Base-by-base conservation (phyloP, 768 basidiomycete genomes). In the Tulasnella sp. region DNA sequence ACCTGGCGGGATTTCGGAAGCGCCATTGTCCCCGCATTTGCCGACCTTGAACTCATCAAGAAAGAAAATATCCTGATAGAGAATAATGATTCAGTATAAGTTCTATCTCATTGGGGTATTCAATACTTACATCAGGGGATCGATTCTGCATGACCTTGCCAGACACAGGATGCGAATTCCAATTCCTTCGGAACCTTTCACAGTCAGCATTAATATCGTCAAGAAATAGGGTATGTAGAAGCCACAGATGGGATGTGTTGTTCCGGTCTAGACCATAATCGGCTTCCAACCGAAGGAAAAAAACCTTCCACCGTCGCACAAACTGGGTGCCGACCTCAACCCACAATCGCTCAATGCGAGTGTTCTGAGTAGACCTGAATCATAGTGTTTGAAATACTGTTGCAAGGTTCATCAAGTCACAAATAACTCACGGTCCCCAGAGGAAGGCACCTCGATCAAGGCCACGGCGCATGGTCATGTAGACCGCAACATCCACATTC, bases 401-500 rank as follows among this genome's bases (percentile, higher is more conserved):
- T 3, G n/a, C 52, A 56, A 5, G 52, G 16, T 14, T 6, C n/a
- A 5, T 56, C 19, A 8, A 72, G 21, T 19, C 27, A 5, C 18
- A 31, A 19, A 21, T 2, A 18, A 76, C 79, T 68, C 40, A 80
- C 52, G 75, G 71, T 31, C 79, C 79, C 79, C 79, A 80, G 9
- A 80, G 42, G 76, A 58, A 80, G 31, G 79, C 78, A 10, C 75
- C 76, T 0, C 79, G 24, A 21, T 77, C 74, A 5, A 52, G 77
- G 8, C 79, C 79, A n/a, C 71, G 48, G 6, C 62, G 31, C 52
- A 77, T 77, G 12, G 76, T 71, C 75, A 80, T 80, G 52, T 75
- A 80, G n/a, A 73, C 62, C 0, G 79, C 74, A n/a, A 80, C 79
- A 36, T 76, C n/a, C 2, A 78, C 52, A 36, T 80, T 80, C 39